phyloP scores from a whole-genome alignment of 2,329 filamentous ascomycete species.

The Dothiorella sarmentorum region DNA sequence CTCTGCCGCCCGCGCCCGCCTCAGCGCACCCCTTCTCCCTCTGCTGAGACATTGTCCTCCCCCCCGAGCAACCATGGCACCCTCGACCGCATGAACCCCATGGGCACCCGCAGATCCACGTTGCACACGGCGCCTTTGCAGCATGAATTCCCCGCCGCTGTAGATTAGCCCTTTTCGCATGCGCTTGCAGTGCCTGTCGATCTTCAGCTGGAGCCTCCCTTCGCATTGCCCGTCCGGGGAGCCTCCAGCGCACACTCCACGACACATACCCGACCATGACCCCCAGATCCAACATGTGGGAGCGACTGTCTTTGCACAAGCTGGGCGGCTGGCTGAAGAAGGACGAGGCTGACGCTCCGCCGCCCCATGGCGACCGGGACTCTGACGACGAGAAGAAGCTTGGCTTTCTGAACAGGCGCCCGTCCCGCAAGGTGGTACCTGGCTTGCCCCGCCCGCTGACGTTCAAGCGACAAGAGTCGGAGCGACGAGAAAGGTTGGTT shows the following conservation, averaged over 20 bases:
- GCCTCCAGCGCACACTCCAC: not conserved
- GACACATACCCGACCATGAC: not conserved
- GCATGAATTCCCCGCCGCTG: conserved; percentile 10
- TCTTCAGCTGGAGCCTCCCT: conserved; percentile 14
- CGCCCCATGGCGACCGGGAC: conserved; percentile 18
- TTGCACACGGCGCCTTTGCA: conserved; percentile 1
- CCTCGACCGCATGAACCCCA: conserved; percentile 6
- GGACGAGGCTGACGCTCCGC: conserved; percentile 32
- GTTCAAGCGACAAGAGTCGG: conserved; percentile 79
- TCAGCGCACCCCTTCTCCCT: not conserved
- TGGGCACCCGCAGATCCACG: conserved; percentile 4
- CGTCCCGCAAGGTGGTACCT: conserved; percentile 63
- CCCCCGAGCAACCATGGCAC: not conserved
- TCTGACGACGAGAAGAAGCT: conserved; percentile 33
- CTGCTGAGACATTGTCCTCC: not conserved
- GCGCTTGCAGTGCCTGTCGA: conserved; percentile 8
- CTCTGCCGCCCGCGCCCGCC: not conserved
- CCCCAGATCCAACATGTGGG: conserved; percentile 30
- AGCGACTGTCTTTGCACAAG: conserved; percentile 37
- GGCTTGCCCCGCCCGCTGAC: conserved; percentile 73
- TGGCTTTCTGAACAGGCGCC: conserved; percentile 19
- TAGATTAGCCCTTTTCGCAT: conserved; percentile 9
- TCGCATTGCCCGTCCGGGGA: not conserved
- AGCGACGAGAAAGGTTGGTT: conserved; percentile 69
- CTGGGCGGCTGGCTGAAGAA: conserved; percentile 41